Conservation (phyloP, 192 early-diverging fungal genomes). For the Backusella morwellensis region DNA sequence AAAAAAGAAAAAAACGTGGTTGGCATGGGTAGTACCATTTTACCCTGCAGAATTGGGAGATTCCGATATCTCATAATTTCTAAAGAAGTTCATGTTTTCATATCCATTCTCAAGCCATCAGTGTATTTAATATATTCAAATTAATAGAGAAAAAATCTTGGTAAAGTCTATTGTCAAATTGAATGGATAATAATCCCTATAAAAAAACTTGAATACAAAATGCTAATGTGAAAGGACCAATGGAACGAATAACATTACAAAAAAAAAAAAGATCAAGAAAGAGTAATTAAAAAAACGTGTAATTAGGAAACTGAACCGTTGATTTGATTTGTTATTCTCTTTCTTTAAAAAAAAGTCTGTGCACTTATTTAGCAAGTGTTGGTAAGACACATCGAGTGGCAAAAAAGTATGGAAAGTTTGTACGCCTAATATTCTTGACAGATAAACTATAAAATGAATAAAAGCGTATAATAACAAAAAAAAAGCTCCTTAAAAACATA, state of each 20-base stretch:
- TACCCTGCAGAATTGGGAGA: neutral
- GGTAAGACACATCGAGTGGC: neutral
- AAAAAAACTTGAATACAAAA: neutral
- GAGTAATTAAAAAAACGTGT: conserved; percentile 7
- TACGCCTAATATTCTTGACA: neutral
- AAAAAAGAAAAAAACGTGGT: neutral
- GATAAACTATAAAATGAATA: neutral
- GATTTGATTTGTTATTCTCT: neutral
- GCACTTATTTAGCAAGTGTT: neutral
- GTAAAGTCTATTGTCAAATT: neutral
- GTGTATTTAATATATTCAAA: neutral
- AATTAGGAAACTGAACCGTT: neutral
- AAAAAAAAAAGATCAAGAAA: too few species aligned
- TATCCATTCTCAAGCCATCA: neutral
- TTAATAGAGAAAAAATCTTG: neutral
- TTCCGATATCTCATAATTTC: neutral
- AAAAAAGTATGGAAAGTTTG: neutral
- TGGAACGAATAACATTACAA: neutral
- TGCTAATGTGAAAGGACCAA: neutral
- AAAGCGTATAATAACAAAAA: neutral
- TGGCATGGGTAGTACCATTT: neutral
- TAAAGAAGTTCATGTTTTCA: neutral
- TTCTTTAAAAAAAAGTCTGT: conserved; percentile 7
- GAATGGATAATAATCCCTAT: neutral
- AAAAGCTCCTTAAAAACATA: neutral